Evolutionary conservation across 2,329 filamentous ascomycete species (phyloP), one percentile per base, ranked within the genome.

Genomic region (Fusarium sp.): DNA sequence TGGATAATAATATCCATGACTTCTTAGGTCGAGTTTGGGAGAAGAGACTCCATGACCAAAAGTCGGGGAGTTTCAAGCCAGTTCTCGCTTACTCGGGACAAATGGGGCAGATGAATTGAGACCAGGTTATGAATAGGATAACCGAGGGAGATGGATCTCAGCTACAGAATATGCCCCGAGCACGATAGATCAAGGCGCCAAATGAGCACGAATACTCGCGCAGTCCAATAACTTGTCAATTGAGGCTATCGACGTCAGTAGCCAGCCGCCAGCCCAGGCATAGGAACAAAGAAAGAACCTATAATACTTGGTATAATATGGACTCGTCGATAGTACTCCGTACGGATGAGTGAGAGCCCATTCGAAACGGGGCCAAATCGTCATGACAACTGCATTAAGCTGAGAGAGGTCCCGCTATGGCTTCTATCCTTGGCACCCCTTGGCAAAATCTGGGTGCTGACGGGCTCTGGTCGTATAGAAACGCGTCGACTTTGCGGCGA

Each of bases 381-480:
- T 69, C 76, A 78, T 73, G 76, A 76, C 76, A 78, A 78, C 76
- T 70, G 63, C 65, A 66, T 67, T 66, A 57, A 74, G 68, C 57
- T 62, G 54, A 45, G 44, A 29, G 48, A 56, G 61, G 52, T 39
- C 66, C 46, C 66, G 44, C 64, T 45, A 56, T 44, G 54, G 57
- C 41, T 54, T 63, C 41, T 54, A 38, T 69, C 49, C 71, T 63
- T 72, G 71, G 72, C 70, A 49, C 23, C 19, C 19, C 55, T 49
- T 58, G 55, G 55, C 55, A 60, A 35, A 42, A 38, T 42, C 59
- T 69, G 60, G 70, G 67, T 54, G 56, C 69, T 72, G 69, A 65
- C 60, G 51, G 72, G 51, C 51, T 59, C 38, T 59, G 33, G 51
- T 25, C 39, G 23, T 69, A 42, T 56, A 27, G 41, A 38, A 66